Conservation (phyloP, 2,329 filamentous ascomycete genomes). For the Colletotrichum trifolii region DNA sequence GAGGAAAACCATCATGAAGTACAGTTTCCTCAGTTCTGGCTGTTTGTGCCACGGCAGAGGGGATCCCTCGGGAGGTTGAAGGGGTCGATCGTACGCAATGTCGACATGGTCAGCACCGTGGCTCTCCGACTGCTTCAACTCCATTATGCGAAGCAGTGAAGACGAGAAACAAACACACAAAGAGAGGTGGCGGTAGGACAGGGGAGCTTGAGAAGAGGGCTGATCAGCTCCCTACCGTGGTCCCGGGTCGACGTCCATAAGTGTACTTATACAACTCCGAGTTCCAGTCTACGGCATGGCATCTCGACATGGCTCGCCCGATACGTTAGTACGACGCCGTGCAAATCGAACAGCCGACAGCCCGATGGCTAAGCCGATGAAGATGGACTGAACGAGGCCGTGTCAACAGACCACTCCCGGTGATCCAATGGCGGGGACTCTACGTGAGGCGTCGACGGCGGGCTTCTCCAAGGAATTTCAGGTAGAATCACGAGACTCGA, state of each 20-base stretch:
- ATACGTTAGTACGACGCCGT: background rate
- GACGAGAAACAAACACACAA: background rate
- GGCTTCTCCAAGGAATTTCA: slow-evolving; percentile 1
- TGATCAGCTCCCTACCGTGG: background rate
- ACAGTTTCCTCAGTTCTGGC: slow-evolving; percentile 45
- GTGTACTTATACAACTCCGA: slow-evolving; percentile 18
- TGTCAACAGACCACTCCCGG: background rate
- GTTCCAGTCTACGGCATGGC: slow-evolving; percentile 1
- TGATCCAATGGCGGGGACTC: slow-evolving; percentile 6
- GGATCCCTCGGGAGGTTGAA: slow-evolving; percentile 22
- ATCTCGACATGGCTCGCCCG: slow-evolving; percentile 10
- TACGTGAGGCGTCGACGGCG: slow-evolving; percentile 12
- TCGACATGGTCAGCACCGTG: slow-evolving; percentile 19
- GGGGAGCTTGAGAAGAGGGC: background rate
- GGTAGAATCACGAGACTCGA: slow-evolving; percentile 11
- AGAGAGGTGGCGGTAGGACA: background rate
- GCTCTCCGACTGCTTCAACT: slow-evolving; percentile 26
- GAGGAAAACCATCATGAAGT: slow-evolving; percentile 46
- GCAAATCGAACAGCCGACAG: slow-evolving; percentile 11
- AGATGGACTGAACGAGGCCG: background rate
- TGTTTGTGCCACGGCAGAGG: slow-evolving; percentile 45
- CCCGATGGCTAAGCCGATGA: slow-evolving; percentile 5
- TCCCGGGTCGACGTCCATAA: background rate
- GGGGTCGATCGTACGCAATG: background rate
- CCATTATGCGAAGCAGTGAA: background rate